phyloP scores from a whole-genome alignment of 306 rosid genomes.

The Vigna trinervia region DNA sequence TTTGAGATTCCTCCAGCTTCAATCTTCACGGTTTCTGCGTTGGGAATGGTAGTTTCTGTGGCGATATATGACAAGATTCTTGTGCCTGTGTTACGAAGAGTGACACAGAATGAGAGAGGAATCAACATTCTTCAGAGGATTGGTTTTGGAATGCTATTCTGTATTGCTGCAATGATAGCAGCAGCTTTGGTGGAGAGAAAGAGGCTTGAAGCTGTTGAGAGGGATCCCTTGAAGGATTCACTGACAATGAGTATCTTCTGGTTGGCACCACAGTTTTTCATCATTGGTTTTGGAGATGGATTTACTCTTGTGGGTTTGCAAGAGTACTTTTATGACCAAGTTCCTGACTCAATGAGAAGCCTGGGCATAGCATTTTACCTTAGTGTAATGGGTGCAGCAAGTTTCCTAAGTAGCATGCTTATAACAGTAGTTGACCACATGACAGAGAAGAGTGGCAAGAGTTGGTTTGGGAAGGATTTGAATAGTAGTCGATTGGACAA shows the following conservation, averaged over 20 bases:
- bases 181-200: slow-evolving; percentile 74
- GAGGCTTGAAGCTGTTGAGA: slow-evolving; percentile 54
- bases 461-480: slow-evolving; percentile 89
- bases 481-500: slow-evolving; percentile 81
- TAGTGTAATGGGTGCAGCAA: slow-evolving; percentile 79
- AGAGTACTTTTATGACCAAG: slow-evolving; percentile 91
- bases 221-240: slow-evolving; percentile 47
- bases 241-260: slow-evolving; percentile 74
- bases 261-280: slow-evolving; percentile 82
- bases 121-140: slow-evolving; percentile 85
- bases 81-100: slow-evolving; percentile 64
- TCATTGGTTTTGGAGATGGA: slow-evolving; percentile 92
- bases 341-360: slow-evolving; percentile 95
- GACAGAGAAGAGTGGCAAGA: slow-evolving; percentile 58
- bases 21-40: slow-evolving; percentile 63
- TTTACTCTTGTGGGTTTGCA: slow-evolving; percentile 84
- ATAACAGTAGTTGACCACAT: slow-evolving; percentile 68
- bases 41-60: slow-evolving; percentile 78
- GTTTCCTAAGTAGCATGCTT: slow-evolving; percentile 73
- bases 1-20: slow-evolving; percentile 87
- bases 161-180: slow-evolving; percentile 59
- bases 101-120: slow-evolving; percentile 85
- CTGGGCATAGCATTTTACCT: slow-evolving; percentile 83
- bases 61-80: slow-evolving; percentile 72
- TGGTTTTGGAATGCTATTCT: slow-evolving; percentile 85